Base-by-base conservation (phyloP, 2,329 filamentous ascomycete genomes). In the Raffaelea albimanens region DNA sequence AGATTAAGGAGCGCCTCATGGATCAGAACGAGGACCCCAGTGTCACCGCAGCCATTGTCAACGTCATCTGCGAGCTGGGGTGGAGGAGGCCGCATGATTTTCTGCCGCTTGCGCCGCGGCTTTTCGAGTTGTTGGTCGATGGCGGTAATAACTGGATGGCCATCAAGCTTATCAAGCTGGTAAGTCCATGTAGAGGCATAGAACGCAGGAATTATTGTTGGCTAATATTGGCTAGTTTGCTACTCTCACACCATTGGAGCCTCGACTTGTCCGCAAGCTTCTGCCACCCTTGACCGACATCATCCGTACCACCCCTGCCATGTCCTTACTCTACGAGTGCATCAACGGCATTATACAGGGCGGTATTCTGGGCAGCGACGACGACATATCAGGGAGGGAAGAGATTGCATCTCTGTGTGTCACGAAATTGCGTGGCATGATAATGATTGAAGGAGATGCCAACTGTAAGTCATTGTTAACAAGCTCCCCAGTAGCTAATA, bases 101-200 rank as follows among this genome's bases (percentile, higher is more conserved):
- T 57, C 71, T 98, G 25, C 87, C 93, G 14, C 72, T 98, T 25
- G 93, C 93, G 1, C 93, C 93, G 9, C 77, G 93, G 50, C 67
- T 98, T 22, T 98, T 97, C 58, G 90, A 96, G 61, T 74, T 98
- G 18, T 71, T 98, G 22, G 90, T 96, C 13, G 85, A 94, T 51
- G 84, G 89, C 48, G 85, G 85, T 34, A 97, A 98, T 66, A 98
- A 98, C 65, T 98, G 93, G 93, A 97, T 98, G 91, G 90, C 90
- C 50, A 98, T 98, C 62, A 98, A 98, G 64, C 80, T 98, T 53
- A 97, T 98, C 63, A 98, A 98, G 67, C 76, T 98, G 53, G 87
- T 91, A 64, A 55, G n/a, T n/a, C n/a, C n/a, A n/a, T 29, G 25
- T n/a, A n/a, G n/a, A n/a, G n/a, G n/a, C n/a, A n/a, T 9, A 3